Evolutionary conservation across 495 filamentous ascomycete genomes (phyloP).

Genomic region (Staphylotrichum longicolle): DNA sequence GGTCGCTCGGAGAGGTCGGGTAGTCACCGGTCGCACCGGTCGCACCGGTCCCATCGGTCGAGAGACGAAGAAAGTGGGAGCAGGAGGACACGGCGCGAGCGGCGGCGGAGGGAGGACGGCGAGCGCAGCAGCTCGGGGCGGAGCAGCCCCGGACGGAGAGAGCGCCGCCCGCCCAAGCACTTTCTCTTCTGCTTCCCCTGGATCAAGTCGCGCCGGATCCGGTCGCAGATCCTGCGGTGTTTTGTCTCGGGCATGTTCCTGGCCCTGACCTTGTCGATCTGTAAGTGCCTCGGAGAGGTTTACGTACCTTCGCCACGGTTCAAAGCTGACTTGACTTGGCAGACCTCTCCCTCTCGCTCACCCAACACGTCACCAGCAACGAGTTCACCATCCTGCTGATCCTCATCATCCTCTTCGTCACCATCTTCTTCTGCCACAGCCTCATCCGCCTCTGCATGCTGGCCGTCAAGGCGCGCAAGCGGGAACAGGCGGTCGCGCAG

Average conservation of each 20-base stretch:
- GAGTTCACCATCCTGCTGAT: constrained; percentile 75
- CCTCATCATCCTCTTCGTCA: constrained; percentile 66
- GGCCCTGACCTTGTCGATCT: constrained; percentile 54
- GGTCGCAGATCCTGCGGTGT: constrained; percentile 56
- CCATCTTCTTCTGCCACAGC: constrained; percentile 77
- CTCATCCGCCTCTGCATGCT: constrained; percentile 70
- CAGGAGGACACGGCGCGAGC: not conserved
- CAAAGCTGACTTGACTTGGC: constrained; percentile 12
- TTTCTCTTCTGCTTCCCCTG: constrained; percentile 54
- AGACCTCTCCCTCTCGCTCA: constrained; percentile 70
- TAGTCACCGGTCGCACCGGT: constrained; percentile 16
- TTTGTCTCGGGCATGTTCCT: constrained; percentile 57
- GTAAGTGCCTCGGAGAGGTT: constrained; percentile 42
- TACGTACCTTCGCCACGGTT: too few species aligned
- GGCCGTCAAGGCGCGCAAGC: constrained; percentile 41
- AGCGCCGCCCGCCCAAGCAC: constrained; percentile 34
- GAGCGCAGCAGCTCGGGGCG: not conserved
- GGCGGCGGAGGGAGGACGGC: constrained; percentile 7
- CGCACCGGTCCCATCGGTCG: constrained; percentile 5
- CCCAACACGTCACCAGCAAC: constrained; percentile 52
- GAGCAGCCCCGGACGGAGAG: not conserved
- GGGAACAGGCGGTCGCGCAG: constrained; percentile 8
- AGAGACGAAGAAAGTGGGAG: constrained; percentile 9
- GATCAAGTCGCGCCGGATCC: constrained; percentile 51
- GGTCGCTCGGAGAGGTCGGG: constrained; percentile 8